These are phyloP conservation scores for Rutstroemia sp. DNA, from an alignment of 2,329 filamentous ascomycete genomes.

Conservation along the genomic window DNA sequence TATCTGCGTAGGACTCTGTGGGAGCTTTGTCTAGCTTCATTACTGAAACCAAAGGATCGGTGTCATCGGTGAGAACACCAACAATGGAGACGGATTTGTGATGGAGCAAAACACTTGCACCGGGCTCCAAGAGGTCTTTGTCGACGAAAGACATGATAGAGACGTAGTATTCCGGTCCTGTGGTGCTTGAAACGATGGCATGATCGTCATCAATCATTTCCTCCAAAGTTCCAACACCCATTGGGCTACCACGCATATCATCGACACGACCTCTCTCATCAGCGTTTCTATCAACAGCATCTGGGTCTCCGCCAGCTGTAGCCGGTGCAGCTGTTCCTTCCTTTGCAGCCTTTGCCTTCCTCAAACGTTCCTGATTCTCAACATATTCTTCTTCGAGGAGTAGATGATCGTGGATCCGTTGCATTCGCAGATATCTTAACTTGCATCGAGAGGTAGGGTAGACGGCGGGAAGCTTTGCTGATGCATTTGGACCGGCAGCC, in stretches of 20 bases:
- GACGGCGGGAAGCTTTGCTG: conserved; percentile 88
- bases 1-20: conserved; percentile 96
- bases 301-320: conserved; percentile 55
- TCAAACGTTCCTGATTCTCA: conserved; percentile 93
- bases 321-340: conserved; percentile 52
- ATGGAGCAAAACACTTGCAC: conserved; percentile 88
- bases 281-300: conserved; percentile 76
- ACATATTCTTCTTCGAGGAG: conserved; percentile 97
- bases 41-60: conserved; percentile 90
- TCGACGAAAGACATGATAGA: conserved; percentile 99
- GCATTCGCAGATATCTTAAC: conserved; percentile 93
- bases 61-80: conserved; percentile 91
- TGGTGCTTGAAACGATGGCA: conserved; percentile 95
- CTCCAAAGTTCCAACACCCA: conserved; percentile 96
- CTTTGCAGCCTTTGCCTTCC: conserved; percentile 81
- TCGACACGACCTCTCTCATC: conserved; percentile 93
- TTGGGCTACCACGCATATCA: conserved; percentile 96
- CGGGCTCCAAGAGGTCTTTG: conserved; percentile 94
- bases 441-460: conserved; percentile 97
- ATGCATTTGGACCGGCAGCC: conserved; percentile 83
- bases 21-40: conserved; percentile 99
- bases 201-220: conserved; percentile 99
- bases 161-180: conserved; percentile 97
- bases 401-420: conserved; percentile 95
- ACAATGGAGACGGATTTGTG: conserved; percentile 98